Evolutionary conservation across 1,284 basidiomycete genomes (phyloP), one percentile per base, ranked within the genome.

Genomic region (Pyrrhoderma lamaoense): DNA sequence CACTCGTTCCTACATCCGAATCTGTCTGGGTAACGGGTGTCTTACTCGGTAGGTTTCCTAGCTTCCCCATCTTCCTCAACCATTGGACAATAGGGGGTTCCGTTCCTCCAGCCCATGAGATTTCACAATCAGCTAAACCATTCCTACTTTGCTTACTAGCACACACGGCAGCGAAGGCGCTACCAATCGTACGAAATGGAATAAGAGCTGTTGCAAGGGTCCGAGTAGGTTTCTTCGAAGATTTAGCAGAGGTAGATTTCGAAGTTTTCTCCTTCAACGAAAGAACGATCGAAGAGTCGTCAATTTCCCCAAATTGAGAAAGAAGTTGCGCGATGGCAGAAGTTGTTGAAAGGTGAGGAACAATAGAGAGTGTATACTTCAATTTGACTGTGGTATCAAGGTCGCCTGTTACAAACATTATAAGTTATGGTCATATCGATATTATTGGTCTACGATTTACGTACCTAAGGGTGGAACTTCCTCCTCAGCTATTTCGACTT

Each of bases 11-110:
- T 22, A 18, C 42, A 3, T 44, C 19, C 45, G 44, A 35, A 39
- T 39, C 38, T n/a, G 16, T n/a, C 31, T 27, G 13, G 2, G 34
- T 8, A 18, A 27, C 11, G 11, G 27, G 27, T 5, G 11, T 11
- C 27, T 31, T 5, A 11, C 5, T 21, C n/a, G 55, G 39, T 36
- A 46, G 62, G 9, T 75, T 31, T 31, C 27, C 74, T 19, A 87
- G 67, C 58, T 81, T 79, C 16, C 81, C 82, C 67, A 76, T 79
- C 61, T 77, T 79, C 66, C 80, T 85, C 64, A 89, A 63, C 86
- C 87, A 91, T 5, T 66, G 75, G 31, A 93, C 68, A 60, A 91
- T 82, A 36, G 72, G 76, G 1, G 90, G 90, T 58, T 89, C 86
- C 47, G 75, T 76, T 4, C 82, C 84, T 8, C 60, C 68, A 4